Evolutionary conservation across 2,329 filamentous ascomycete species (phyloP), one percentile per base, ranked within the genome.

Genomic region (Fusarium sp.): DNA sequence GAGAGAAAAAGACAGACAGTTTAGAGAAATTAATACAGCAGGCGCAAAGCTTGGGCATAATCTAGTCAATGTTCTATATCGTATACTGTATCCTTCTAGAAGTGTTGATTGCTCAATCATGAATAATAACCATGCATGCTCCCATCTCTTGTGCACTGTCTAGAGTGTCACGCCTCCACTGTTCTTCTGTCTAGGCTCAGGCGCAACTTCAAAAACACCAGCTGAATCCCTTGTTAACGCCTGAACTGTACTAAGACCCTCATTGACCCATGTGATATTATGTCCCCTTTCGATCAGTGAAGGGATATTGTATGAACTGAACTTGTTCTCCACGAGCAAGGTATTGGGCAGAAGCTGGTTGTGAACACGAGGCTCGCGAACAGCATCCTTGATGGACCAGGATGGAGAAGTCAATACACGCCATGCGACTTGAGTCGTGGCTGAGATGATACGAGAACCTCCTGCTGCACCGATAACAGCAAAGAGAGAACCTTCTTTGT

Each of bases 361-460:
- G 77, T 97, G 94, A 26, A 97, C 82, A 12, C 94, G 85, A 1
- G 92, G 92, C 75, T 87, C 80, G 0, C 83, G 84, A 17, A 97
- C 84, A 1, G 93, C 92, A 54, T 91, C 83, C 0, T 82, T 80
- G 8, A 90, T 85, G 1, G 86, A 88, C 80, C 90, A 83, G 4
- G 68, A 89, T 86, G 75, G 95, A 91, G 5, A 70, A 13, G 64
- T 75, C 41, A 97, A 82, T 9, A 93, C 85, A 76, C 93, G 88
- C 82, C 93, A 91, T 8, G 94, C 82, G 41, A 90, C 90, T 78
- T 94, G 93, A 11, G 93, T 86, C 0, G 92, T 95, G 6, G 92
- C 83, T 0, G 93, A 95, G 78, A 95, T 93, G 82, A 97, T 97
- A 32, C 93, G 88, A 23, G 90, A 93, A 6, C 94, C 94, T 35